A percentile compares a stretch with the other conserved stretches of the same genome.
Conservation (phyloP, 2,329 filamentous ascomycete species). For the Thermoascus crustaceus region DNA sequence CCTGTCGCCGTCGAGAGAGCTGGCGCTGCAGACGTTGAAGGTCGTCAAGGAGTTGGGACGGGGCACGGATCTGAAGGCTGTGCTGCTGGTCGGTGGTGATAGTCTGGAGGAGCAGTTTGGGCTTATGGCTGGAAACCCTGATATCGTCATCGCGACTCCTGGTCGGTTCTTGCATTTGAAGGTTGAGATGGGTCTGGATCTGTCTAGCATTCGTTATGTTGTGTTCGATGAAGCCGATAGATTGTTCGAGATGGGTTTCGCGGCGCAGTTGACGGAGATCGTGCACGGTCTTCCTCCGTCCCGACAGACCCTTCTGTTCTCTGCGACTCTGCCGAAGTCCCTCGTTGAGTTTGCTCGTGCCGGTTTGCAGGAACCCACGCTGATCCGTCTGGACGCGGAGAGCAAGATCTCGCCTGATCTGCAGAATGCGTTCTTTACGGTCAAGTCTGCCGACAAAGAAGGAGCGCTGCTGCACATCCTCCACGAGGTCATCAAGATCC, state of each 20-base stretch:
- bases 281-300: constrained; percentile 74
- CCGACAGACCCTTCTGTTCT: constrained; percentile 88
- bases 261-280: constrained; percentile 86
- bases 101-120: constrained; percentile 92
- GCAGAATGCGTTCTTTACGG: constrained; percentile 88
- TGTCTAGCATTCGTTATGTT: constrained; percentile 87
- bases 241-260: constrained; percentile 98
- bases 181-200: constrained; percentile 87
- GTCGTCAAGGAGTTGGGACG: constrained; percentile 90
- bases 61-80: constrained; percentile 85
- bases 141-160: constrained; percentile 94
- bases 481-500: constrained; percentile 88
- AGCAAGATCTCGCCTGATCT: constrained; percentile 93
- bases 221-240: constrained; percentile 98
- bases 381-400: constrained; percentile 86
- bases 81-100: constrained; percentile 88
- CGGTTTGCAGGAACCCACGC: constrained; percentile 81
- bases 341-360: constrained; percentile 93
- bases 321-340: constrained; percentile 86
- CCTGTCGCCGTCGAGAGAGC: constrained; percentile 83
- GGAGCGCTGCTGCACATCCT: constrained; percentile 82
- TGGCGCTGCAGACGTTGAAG: constrained; percentile 90
- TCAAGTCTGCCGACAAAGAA: constrained; percentile 91
- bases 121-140: constrained; percentile 87
- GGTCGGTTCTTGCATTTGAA: constrained; percentile 94